Percentiles rank a stretch among this genome's conserved stretches.
phyloP scores from a whole-genome alignment of 1,139 yeast genomes.

The Wickerhamomyces sp. region DNA sequence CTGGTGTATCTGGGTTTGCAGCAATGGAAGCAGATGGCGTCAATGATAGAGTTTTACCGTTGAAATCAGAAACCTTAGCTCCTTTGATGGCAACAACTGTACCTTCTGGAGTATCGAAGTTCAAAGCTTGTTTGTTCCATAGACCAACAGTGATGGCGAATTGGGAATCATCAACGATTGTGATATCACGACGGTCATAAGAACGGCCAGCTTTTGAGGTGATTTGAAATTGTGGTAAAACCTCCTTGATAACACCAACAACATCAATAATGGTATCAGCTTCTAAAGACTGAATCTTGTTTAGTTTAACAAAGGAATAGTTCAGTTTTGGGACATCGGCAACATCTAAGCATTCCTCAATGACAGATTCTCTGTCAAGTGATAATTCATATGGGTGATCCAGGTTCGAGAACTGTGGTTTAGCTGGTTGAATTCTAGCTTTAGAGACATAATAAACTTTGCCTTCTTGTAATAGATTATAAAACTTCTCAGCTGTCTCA shows the following conservation, averaged over 20 bases:
- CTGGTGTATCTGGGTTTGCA: constrained; percentile 83
- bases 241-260: constrained; percentile 76
- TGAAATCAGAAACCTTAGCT: constrained; percentile 83
- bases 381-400: constrained; percentile 85
- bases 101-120: constrained; percentile 70
- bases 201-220: constrained; percentile 94
- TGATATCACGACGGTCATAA: constrained; percentile 84
- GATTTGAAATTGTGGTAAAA: constrained; percentile 70
- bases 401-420: constrained; percentile 79
- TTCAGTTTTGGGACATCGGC: constrained; percentile 70
- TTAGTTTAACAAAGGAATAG: constrained; percentile 70
- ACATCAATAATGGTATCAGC: constrained; percentile 76
- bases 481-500: constrained; percentile 75
- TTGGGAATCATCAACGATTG: constrained; percentile 81
- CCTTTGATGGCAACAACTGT: constrained; percentile 91
- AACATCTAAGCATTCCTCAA: constrained; percentile 67
- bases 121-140: constrained; percentile 86
- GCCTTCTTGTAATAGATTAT: constrained; percentile 77
- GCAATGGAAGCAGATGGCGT: constrained; percentile 72
- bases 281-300: constrained; percentile 61
- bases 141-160: constrained; percentile 74
- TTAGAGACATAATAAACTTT: constrained; percentile 81
- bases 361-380: constrained; percentile 72
- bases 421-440: constrained; percentile 78
- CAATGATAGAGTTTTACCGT: constrained; percentile 80